Percentiles rank a stretch among this genome's conserved stretches.
Conservation (phyloP, 2,329 filamentous ascomycete species). For the Fusarium devonianum region DNA sequence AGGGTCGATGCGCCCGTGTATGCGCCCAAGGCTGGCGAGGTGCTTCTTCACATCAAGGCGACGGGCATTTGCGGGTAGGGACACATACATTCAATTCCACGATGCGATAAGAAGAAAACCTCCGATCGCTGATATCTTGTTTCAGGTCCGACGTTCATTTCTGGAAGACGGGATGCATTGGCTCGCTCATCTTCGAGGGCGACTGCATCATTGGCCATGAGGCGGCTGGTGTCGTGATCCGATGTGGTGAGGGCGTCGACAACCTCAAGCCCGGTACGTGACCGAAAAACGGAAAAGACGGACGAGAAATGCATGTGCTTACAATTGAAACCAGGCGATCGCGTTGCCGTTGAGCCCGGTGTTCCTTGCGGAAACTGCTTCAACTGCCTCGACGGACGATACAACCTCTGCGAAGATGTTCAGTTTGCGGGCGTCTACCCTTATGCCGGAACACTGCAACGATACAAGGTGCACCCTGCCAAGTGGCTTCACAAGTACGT, state of each 20-base stretch:
- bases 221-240: conserved; percentile 65
- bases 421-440: conserved; percentile 69
- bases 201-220: conserved; percentile 73
- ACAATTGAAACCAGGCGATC: conserved; percentile 55
- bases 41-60: conserved; percentile 66
- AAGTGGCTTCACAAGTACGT: conserved; percentile 62
- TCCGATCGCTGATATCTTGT: neutral
- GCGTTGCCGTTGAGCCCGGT: conserved; percentile 72
- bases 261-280: conserved; percentile 54
- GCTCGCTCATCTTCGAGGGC: conserved; percentile 65
- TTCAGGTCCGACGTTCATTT: conserved; percentile 71
- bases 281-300: neutral
- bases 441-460: conserved; percentile 65
- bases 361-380: conserved; percentile 69
- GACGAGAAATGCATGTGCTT: neutral
- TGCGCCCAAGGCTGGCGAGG: conserved; percentile 61
- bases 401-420: conserved; percentile 70
- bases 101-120: neutral
- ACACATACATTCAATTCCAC: conserved; percentile 16
- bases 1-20: conserved; percentile 63
- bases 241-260: conserved; percentile 62
- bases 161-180: conserved; percentile 71
- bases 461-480: conserved; percentile 68
- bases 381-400: conserved; percentile 65
- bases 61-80: conserved; percentile 70